A percentile compares a stretch with the other conserved stretches of the same genome.
Evolutionary conservation across 345 rosid species (phyloP).

Genomic region (Sonneratia caseolaris): DNA sequence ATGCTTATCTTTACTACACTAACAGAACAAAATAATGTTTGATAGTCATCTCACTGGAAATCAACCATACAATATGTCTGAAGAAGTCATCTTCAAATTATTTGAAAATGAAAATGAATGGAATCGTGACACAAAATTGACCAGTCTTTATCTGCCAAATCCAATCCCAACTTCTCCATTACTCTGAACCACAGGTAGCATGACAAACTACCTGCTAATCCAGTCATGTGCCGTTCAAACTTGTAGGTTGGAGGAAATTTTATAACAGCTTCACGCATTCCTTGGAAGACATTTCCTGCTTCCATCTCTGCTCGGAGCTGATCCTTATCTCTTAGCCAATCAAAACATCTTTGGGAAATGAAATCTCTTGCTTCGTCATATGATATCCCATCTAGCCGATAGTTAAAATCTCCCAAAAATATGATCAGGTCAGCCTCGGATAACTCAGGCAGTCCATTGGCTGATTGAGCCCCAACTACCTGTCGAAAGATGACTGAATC

Average conservation of each 20-base stretch:
- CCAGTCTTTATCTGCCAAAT: background rate
- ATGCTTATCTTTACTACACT: background rate
- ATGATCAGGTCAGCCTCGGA: conserved; percentile 95
- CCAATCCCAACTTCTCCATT: background rate
- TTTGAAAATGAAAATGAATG: background rate
- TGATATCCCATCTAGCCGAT: conserved; percentile 87
- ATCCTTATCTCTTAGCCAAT: conserved; percentile 95
- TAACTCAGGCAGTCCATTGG: conserved; percentile 62
- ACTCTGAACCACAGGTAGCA: background rate
- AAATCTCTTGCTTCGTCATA: conserved; percentile 98
- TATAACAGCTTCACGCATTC: conserved; percentile 96
- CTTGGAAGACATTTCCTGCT: conserved; percentile 93
- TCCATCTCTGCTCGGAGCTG: conserved; percentile 95
- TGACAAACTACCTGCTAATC: conserved; percentile 65
- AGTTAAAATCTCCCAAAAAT: conserved; percentile 92
- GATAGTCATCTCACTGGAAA: background rate
- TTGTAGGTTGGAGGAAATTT: conserved; percentile 97
- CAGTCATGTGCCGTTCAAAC: conserved; percentile 74
- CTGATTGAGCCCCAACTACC: conserved; percentile 34
- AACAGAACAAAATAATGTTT: background rate
- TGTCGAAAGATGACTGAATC: conserved; percentile 18
- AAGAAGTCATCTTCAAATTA: too few relatives aligned
- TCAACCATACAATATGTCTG: background rate
- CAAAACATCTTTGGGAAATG: conserved; percentile 92
- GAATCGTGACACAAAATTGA: background rate